phyloP scores from a whole-genome alignment of 176 grass and related monocot species.

The Elaeis guineensis region DNA sequence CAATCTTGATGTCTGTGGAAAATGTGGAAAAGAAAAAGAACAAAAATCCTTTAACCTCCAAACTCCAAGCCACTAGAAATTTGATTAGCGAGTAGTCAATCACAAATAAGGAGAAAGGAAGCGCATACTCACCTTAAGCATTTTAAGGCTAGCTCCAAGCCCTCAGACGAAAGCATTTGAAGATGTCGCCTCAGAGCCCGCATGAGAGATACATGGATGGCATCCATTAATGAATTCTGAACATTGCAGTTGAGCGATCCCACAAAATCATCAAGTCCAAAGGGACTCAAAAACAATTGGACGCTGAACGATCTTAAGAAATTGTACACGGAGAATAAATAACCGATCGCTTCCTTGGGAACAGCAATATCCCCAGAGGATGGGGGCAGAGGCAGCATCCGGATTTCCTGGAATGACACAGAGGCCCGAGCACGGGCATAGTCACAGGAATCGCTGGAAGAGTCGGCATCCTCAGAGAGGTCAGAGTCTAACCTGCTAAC shows the following conservation, averaged over 20 bases:
- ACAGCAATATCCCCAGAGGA: constrained; percentile 70
- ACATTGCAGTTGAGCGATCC: constrained; percentile 57
- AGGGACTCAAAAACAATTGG: constrained; percentile 75
- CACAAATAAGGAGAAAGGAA: neutral
- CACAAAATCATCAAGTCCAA: constrained; percentile 80
- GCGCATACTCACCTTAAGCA: constrained; percentile 57
- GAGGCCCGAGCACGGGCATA: constrained; percentile 26
- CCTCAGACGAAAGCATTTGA: constrained; percentile 54
- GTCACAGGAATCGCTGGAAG: constrained; percentile 68
- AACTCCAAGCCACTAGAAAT: no score
- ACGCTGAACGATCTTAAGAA: constrained; percentile 87
- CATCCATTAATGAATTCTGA: constrained; percentile 81
- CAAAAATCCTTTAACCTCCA: no score
- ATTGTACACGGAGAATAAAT: constrained; percentile 87
- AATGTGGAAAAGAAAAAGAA: constrained; percentile 1
- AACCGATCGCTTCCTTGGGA: constrained; percentile 55
- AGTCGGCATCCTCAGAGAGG: constrained; percentile 63
- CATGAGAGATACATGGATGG: constrained; percentile 71
- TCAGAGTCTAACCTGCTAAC: constrained; percentile 32
- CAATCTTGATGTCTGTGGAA: constrained; percentile 66
- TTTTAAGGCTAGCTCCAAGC: constrained; percentile 52
- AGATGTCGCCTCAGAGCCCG: constrained; percentile 56
- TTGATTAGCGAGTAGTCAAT: no score
- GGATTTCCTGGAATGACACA: constrained; percentile 25
- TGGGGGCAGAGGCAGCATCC: constrained; percentile 50